A percentile compares a stretch with the other conserved stretches of the same genome.
Evolutionary conservation across 2,329 filamentous ascomycete species (phyloP).

Genomic region (Aureobasidium mangrovei): DNA sequence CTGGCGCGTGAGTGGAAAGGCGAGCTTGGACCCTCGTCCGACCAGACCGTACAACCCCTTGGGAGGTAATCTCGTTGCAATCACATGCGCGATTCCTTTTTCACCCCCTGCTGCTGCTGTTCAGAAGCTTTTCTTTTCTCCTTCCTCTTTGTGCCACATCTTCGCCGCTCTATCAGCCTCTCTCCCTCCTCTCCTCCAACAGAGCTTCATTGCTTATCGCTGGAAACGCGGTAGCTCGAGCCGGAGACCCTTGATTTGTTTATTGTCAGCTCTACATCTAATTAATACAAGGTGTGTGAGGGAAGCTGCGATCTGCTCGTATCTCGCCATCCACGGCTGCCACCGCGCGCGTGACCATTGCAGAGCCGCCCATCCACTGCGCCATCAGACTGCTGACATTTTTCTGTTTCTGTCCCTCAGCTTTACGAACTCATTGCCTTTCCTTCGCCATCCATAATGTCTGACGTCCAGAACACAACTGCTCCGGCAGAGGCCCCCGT

Average conservation of each 20-base stretch:
- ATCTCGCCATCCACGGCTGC: not conserved
- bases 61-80: conserved; percentile 12
- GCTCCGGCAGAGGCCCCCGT: conserved; percentile 13
- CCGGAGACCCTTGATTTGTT: conserved; percentile 12
- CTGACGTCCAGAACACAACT: conserved; percentile 18
- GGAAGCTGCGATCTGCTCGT: not conserved
- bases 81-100: conserved; percentile 12
- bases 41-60: conserved; percentile 2
- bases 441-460: conserved; percentile 20
- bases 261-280: conserved; percentile 9
- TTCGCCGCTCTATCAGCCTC: conserved; percentile 5
- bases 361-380: not conserved
- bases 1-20: not conserved
- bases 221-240: conserved; percentile 8
- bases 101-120: conserved; percentile 9
- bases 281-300: conserved; percentile 12
- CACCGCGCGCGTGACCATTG: not conserved
- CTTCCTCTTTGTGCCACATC: conserved; percentile 11
- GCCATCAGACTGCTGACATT: conserved; percentile 1
- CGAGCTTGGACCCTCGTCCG: not conserved
- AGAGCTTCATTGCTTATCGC: conserved; percentile 11
- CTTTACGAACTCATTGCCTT: conserved; percentile 11
- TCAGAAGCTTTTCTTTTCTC: conserved; percentile 6
- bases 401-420: conserved; percentile 3
- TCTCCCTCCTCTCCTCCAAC: not conserved